Conservation (phyloP, 75 land plant species). For the Ceratopteris richardii region DNA sequence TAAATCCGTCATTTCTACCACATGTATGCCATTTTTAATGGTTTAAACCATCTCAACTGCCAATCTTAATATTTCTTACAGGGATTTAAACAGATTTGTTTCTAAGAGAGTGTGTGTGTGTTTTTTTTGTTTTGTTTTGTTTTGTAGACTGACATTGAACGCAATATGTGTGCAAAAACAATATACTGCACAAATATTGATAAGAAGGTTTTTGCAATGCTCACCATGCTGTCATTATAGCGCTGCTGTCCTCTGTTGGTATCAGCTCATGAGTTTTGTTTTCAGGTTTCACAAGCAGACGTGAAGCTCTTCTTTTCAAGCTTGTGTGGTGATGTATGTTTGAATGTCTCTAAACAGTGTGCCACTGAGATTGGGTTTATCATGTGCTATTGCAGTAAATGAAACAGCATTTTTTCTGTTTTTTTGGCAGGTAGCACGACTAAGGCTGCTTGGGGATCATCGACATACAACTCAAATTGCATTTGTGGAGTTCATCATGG, state of each 20-base stretch:
- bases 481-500: slow-evolving; percentile 43
- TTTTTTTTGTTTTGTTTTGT: neutral
- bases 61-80: too few species aligned
- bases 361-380: neutral
- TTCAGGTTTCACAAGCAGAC: slow-evolving; percentile 45
- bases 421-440: slow-evolving; percentile 36
- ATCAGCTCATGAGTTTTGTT: too few species aligned
- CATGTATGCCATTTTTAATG: slow-evolving; percentile 32
- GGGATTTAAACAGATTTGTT: neutral
- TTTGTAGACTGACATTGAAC: slow-evolving; percentile 60
- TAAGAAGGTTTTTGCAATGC: slow-evolving; percentile 33
- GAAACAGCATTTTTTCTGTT: neutral
- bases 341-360: too few species aligned
- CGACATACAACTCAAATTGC: slow-evolving; percentile 44
- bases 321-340: slow-evolving; percentile 37
- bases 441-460: slow-evolving; percentile 40
- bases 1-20: slow-evolving; percentile 87
- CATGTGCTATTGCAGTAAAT: neutral
- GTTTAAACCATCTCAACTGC: too few species aligned
- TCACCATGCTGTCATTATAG: too few species aligned
- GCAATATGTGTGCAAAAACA: slow-evolving; percentile 54
- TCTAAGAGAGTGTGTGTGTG: neutral
- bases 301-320: slow-evolving; percentile 41
- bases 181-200: slow-evolving; percentile 63
- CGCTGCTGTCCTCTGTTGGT: neutral